phyloP scores from a whole-genome alignment of 2,329 filamentous ascomycete genomes.

The Colletotrichum incanum region DNA sequence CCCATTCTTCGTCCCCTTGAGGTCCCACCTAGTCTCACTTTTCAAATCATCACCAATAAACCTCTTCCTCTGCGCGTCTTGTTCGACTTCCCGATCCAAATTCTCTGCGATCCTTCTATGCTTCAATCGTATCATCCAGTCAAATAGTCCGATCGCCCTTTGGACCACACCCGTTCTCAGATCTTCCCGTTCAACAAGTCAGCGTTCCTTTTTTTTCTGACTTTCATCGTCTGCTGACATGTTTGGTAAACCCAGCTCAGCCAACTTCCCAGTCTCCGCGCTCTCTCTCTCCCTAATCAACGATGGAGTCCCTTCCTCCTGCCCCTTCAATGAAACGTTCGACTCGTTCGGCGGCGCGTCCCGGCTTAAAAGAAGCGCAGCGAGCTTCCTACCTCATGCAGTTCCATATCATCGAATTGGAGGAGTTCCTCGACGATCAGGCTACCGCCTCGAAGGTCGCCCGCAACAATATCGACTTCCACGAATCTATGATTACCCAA shows the following conservation, averaged over 20 bases:
- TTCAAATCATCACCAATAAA: not conserved
- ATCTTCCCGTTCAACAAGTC: not conserved
- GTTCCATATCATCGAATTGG: not conserved
- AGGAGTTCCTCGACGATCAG: not conserved
- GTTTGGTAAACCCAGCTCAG: not conserved
- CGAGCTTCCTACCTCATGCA: not conserved
- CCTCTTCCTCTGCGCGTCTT: not conserved
- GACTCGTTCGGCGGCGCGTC: not conserved
- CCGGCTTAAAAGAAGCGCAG: not conserved
- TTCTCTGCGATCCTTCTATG: not conserved
- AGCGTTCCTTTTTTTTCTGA: not conserved
- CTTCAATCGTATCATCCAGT: rapidly evolving
- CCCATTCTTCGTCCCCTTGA: not conserved
- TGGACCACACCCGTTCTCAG: not conserved
- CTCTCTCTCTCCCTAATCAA: too few relatives aligned
- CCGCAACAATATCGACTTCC: not conserved
- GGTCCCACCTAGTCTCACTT: not conserved
- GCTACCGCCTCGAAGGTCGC: too few relatives aligned
- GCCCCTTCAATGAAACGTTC: not conserved
- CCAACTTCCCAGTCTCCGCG: too few relatives aligned
- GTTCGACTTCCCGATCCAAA: not conserved
- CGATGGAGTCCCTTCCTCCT: not conserved
- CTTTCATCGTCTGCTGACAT: not conserved
- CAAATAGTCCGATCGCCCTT: too few relatives aligned
- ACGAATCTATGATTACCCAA: not conserved